Evolutionary conservation across 352 stramenopile genomes (phyloP).

Genomic region (Achlya hypogyna): DNA sequence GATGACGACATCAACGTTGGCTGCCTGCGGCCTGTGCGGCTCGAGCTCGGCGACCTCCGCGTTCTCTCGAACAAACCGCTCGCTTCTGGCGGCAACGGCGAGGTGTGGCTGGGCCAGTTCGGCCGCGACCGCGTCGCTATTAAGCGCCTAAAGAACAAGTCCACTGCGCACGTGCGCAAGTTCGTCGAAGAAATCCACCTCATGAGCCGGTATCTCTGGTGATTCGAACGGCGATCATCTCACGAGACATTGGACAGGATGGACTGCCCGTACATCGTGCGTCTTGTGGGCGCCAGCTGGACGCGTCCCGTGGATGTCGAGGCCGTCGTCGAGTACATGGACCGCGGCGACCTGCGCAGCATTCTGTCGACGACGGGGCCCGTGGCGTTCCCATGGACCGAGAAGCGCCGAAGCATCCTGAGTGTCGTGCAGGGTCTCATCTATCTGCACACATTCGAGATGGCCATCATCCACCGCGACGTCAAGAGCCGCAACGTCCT

Average conservation of each 20-base stretch:
- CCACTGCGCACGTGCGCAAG: background rate
- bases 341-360: constrained; percentile 10
- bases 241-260: background rate
- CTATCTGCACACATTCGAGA: constrained; percentile 23
- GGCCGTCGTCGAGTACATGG: constrained; percentile 15
- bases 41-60: background rate
- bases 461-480: constrained; percentile 31
- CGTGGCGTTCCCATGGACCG: background rate
- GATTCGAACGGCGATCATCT: background rate
- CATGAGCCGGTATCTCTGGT: background rate
- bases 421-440: background rate
- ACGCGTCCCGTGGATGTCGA: background rate
- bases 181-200: constrained; percentile 8
- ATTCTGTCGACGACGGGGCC: background rate
- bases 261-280: background rate
- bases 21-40: background rate
- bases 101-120: constrained; percentile 14
- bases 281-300: background rate
- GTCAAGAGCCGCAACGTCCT: constrained; percentile 45
- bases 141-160: background rate
- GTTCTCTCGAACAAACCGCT: background rate
- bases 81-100: background rate
- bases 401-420: background rate
- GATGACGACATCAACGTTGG: background rate
- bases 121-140: background rate